These are phyloP conservation scores for Salix exigua DNA, from an alignment of 345 rosid genomes.

Conservation along the genomic window DNA sequence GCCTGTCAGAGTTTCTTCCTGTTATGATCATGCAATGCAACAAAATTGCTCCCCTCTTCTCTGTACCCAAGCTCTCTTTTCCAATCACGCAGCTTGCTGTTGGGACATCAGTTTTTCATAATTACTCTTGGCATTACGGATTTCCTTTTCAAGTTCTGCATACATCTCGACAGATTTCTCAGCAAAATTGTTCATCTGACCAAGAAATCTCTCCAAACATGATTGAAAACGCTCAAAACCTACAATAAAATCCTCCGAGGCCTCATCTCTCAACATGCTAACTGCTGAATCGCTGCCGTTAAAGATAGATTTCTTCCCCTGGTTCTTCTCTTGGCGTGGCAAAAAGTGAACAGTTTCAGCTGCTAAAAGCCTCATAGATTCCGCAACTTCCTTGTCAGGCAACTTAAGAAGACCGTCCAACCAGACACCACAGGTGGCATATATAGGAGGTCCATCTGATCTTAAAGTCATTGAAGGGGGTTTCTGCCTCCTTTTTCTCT, in stretches of 20 bases:
- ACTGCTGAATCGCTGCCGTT: slow-evolving; percentile 31
- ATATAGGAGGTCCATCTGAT: slow-evolving; percentile 63
- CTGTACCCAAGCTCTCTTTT: neutral
- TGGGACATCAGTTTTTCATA: slow-evolving; percentile 34
- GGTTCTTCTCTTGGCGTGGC: slow-evolving; percentile 73
- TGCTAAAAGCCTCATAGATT: slow-evolving; percentile 58
- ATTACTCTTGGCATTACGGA: slow-evolving; percentile 40
- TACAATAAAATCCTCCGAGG: slow-evolving; percentile 46
- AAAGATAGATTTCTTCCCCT: slow-evolving; percentile 36
- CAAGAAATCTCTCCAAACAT: slow-evolving; percentile 50
- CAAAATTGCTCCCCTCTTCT: neutral
- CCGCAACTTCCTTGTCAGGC: slow-evolving; percentile 55
- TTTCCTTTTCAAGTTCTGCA: slow-evolving; percentile 40
- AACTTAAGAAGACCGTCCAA: slow-evolving; percentile 46
- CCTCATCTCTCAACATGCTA: slow-evolving; percentile 47
- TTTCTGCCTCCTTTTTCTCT: slow-evolving; percentile 30
- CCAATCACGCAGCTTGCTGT: slow-evolving; percentile 6
- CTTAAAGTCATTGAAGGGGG: slow-evolving; percentile 25
- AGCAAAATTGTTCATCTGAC: slow-evolving; percentile 51
- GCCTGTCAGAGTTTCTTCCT: neutral
- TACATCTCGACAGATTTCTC: slow-evolving; percentile 54
- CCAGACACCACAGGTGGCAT: slow-evolving; percentile 70
- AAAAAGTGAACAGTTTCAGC: slow-evolving; percentile 57
- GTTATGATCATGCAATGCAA: neutral
- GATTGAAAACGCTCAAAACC: slow-evolving; percentile 55